Base-by-base conservation (phyloP, 768 basidiomycete species). In the Leccinum olivaceopallidum region DNA sequence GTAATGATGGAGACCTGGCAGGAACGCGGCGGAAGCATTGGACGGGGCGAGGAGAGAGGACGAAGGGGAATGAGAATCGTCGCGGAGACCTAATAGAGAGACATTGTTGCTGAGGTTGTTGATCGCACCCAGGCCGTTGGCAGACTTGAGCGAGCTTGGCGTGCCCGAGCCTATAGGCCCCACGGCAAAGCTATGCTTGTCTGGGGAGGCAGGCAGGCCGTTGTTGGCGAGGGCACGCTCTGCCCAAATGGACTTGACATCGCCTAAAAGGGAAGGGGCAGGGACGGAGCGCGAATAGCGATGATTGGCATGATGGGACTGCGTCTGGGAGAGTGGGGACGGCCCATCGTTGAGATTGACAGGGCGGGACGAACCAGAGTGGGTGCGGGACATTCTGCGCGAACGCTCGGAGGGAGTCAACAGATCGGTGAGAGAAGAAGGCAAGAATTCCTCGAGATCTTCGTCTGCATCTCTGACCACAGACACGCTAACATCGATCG, bases 361-460 rank as follows among this genome's bases (percentile, higher is more conserved):
- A 60, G 63, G 58, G 58, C 64, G 64, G 65, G 72, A 61, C 64
- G 76, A 63, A 28, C 79, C 80, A 22, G 81, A 83, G 59, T 84
- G 85, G n/a, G 86, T 87, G 54, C 92, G 81, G 32, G 89, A 90
- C 83, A 93, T 87, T 49, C 94, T 79, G 34, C 95, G 80, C 34
- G 84, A 89, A 63, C 88, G 82, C 75, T 98, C 96, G 65, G 88
- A 89, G 0, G 92, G 92, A 0, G 95, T 96, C 52, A 98, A 78
- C 7, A 98, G 80, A 61, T 98, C 95, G 28, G 87, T 92, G 52
- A 98, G 77, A 5, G 89, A 92, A 57, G 90, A 87, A 0, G 96
- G 96, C 32, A 98, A 72, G 71, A 98, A 91, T 59, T 94, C 95
- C 69, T 94, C 93, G 53, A 92, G 70, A 65, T 95, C 92, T 50